Evolutionary conservation across 2,329 filamentous ascomycete genomes (phyloP), one percentile per base, ranked within the genome.

Genomic region (Aplosporella prunicola): DNA sequence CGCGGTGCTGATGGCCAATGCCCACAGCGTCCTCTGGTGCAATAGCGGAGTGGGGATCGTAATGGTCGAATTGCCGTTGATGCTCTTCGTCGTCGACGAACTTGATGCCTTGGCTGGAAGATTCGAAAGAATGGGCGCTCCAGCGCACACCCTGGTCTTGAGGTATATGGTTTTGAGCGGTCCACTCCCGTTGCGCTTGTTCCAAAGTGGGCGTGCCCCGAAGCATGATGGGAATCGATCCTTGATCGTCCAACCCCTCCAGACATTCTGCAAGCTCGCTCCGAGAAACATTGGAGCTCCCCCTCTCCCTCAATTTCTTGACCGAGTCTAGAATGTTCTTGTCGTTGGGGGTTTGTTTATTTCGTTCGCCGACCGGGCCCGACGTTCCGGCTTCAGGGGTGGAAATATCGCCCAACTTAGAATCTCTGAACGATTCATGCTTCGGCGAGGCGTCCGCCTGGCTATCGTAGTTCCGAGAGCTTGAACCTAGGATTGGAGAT

Each of bases 401-500:
- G n/a, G n/a, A n/a, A n/a, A n/a, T n/a, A n/a, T 23, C 34, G 9
- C 30, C 20, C 7, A 23, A 9, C 5, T 11, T 24, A 9, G 32
- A 30, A n/a, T 30, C 34, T 11, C 26, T 25, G 11, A 33, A 25
- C 5, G 37, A 39, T 5, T 34, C 37, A 16, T 30, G 31, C 20
- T 39, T 33, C 9, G 37, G 20, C 9, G 31, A 24, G 4, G 20
- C 13, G 9, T 30, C 31, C 9, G 14, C 20, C 20, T 29, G 6
- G 26, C 20, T 5, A 39, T 23, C 5, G 37, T 11, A 13, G 37
- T 25, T 9, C 26, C 32, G 13, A 40, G 32, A n/a, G 32, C 70
- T 5, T n/a, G n/a, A n/a, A n/a, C 76, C 79, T 11, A 85, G 60
- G 2, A 76, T 75, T 7, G 80, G 80, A 18, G 80, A 82, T 48